These are phyloP conservation scores for Saccharomyces hybrid DNA, from an alignment of 1,139 yeast species.

Conservation along the genomic window DNA sequence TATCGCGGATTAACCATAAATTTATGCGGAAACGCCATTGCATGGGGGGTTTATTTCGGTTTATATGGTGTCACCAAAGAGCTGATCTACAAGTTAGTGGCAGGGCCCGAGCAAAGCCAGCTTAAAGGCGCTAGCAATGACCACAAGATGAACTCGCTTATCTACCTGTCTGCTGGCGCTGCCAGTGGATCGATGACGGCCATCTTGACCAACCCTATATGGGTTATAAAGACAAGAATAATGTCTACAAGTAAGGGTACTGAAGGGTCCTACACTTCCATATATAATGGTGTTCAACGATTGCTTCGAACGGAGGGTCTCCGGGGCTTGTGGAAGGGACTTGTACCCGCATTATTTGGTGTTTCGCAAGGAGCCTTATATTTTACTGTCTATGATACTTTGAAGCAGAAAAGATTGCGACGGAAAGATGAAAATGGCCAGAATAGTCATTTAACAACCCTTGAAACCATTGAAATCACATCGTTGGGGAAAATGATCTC, in stretches of 20 bases:
- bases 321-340: slow-evolving; percentile 71
- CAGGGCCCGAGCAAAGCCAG: slow-evolving; percentile 2
- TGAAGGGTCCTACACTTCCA: slow-evolving; percentile 49
- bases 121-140: slow-evolving; percentile 16
- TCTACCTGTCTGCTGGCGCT: slow-evolving; percentile 47
- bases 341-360: slow-evolving; percentile 72
- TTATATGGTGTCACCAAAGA: slow-evolving; percentile 56
- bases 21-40: slow-evolving; percentile 70
- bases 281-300: slow-evolving; percentile 39
- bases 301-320: slow-evolving; percentile 51
- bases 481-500: slow-evolving; percentile 65
- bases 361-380: slow-evolving; percentile 88
- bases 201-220: slow-evolving; percentile 77
- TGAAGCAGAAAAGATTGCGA: slow-evolving; percentile 37
- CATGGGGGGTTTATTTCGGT: slow-evolving; percentile 85
- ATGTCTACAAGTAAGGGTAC: slow-evolving; percentile 46
- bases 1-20: slow-evolving; percentile 84
- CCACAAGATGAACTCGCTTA: slow-evolving; percentile 20
- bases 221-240: slow-evolving; percentile 94
- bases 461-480: slow-evolving; percentile 57
- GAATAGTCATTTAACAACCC: slow-evolving; percentile 37
- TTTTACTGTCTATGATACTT: slow-evolving; percentile 73
- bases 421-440: slow-evolving; percentile 16
- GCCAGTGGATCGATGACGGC: slow-evolving; percentile 73
- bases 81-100: slow-evolving; percentile 18